Evolutionary conservation across 1,284 basidiomycete genomes (phyloP).

Genomic region (Macrocybe sp.): DNA sequence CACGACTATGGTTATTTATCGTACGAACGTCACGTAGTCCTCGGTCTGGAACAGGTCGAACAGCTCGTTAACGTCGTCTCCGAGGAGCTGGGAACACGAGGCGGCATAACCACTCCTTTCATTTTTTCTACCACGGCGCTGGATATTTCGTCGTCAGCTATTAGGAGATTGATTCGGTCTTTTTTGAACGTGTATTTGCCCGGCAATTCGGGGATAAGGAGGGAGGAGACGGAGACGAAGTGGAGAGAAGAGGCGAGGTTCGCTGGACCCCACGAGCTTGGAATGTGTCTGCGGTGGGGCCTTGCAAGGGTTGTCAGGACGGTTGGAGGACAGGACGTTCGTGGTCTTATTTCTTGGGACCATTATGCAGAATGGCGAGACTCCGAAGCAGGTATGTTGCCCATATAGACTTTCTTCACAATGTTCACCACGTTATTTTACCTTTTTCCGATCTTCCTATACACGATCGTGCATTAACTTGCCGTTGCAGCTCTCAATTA

Average conservation of each 20-base stretch:
- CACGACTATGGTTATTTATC: conserved; percentile 70
- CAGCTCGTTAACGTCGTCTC: conserved; percentile 67
- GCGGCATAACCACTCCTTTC: conserved; percentile 82
- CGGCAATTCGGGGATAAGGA: conserved; percentile 27
- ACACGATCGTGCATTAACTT: background rate
- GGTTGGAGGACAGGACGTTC: conserved; percentile 59
- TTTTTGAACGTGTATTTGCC: conserved; percentile 59
- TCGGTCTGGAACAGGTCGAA: conserved; percentile 71
- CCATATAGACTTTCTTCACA: background rate
- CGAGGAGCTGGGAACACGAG: conserved; percentile 68
- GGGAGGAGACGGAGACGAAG: conserved; percentile 42
- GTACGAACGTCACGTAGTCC: conserved; percentile 65
- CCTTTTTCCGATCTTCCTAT: background rate
- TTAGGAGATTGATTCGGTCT: conserved; percentile 68
- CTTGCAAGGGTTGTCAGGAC: conserved; percentile 68
- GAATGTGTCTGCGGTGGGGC: conserved; percentile 84
- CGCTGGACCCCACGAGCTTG: conserved; percentile 80
- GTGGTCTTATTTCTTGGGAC: conserved; percentile 75
- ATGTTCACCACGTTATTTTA: background rate
- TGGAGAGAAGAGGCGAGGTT: conserved; percentile 80
- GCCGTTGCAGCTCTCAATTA: conserved; percentile 52
- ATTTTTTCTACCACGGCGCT: conserved; percentile 85
- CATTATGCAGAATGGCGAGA: conserved; percentile 74
- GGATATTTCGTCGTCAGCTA: conserved; percentile 68
- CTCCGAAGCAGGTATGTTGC: conserved; percentile 66